Conservation (phyloP, 441 rosid genomes). For the Adansonia gregorii region DNA sequence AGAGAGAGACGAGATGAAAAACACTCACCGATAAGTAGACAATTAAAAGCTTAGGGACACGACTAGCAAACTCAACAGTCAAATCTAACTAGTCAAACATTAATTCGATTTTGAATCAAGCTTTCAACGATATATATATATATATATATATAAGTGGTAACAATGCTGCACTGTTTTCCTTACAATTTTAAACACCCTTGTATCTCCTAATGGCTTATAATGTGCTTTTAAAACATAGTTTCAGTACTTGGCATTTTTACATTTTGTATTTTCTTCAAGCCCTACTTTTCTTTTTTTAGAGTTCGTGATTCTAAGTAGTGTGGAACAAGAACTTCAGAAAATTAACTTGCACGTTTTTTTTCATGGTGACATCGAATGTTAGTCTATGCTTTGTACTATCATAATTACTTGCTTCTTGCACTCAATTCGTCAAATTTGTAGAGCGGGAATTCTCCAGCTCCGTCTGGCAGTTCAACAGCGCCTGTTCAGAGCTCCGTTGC, state of each 20-base stretch:
- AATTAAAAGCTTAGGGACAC: too few relatives aligned
- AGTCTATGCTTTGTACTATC: neutral
- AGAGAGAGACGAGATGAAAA: too few relatives aligned
- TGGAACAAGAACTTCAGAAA: neutral
- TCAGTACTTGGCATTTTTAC: neutral
- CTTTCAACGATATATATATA: too few relatives aligned
- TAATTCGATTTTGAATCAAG: too few relatives aligned
- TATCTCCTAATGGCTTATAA: neutral
- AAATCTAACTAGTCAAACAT: too few relatives aligned
- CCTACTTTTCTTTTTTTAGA: neutral
- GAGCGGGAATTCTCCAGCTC: slow-evolving; percentile 56
- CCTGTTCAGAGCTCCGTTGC: slow-evolving; percentile 53
- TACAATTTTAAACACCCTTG: neutral
- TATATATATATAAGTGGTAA: too few relatives aligned
- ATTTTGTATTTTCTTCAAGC: neutral
- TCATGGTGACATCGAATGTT: neutral
- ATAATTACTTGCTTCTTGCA: slow-evolving; percentile 29
- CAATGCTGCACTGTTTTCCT: too few relatives aligned
- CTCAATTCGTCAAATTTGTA: slow-evolving; percentile 38
- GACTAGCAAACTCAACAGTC: too few relatives aligned
- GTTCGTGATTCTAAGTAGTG: neutral
- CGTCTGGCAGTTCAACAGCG: slow-evolving; percentile 56
- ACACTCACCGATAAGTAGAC: too few relatives aligned
- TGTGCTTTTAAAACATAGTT: neutral
- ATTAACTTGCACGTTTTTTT: neutral